A percentile compares a stretch with the other conserved stretches of the same genome.
phyloP scores from a whole-genome alignment of 345 rosid genomes.

The Populus pruinosa region DNA sequence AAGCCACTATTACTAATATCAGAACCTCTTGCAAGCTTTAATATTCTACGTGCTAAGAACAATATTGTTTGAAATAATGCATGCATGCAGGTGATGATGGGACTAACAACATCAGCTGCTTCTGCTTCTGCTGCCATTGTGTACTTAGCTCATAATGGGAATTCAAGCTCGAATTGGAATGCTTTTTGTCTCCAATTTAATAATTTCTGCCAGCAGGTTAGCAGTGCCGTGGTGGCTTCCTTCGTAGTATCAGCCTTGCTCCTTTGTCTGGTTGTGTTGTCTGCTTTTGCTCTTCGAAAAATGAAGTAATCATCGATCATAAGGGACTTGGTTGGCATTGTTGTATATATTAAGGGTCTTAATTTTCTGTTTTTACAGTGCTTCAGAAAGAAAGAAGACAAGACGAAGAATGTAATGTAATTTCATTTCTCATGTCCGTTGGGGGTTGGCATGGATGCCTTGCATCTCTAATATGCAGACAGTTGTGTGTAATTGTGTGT shows the following conservation, averaged over 20 bases:
- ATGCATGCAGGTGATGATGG: conserved; percentile 33
- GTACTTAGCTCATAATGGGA: conserved; percentile 52
- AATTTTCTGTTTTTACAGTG: background rate
- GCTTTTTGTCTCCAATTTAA: conserved; percentile 50
- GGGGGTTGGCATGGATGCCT: background rate
- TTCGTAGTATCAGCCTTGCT: conserved; percentile 27
- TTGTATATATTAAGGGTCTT: background rate
- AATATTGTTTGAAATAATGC: background rate
- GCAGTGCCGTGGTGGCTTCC: conserved; percentile 51
- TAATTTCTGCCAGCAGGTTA: conserved; percentile 40
- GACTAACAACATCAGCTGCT: conserved; percentile 30
- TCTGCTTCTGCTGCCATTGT: conserved; percentile 37
- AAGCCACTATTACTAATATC: background rate
- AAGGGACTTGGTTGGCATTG: background rate
- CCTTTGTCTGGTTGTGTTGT: conserved; percentile 31
- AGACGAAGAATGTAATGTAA: background rate
- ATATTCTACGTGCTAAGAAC: background rate
- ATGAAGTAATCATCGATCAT: background rate
- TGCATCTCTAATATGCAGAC: background rate
- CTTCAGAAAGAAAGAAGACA: background rate
- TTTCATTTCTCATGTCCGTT: background rate
- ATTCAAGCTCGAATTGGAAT: conserved; percentile 39
- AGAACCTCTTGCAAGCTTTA: background rate
- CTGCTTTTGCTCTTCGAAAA: conserved; percentile 41
- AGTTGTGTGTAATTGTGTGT: background rate